phyloP scores from a whole-genome alignment of 139 green algal genomes.

The Auxenochlorella pyrenoidosa region DNA sequence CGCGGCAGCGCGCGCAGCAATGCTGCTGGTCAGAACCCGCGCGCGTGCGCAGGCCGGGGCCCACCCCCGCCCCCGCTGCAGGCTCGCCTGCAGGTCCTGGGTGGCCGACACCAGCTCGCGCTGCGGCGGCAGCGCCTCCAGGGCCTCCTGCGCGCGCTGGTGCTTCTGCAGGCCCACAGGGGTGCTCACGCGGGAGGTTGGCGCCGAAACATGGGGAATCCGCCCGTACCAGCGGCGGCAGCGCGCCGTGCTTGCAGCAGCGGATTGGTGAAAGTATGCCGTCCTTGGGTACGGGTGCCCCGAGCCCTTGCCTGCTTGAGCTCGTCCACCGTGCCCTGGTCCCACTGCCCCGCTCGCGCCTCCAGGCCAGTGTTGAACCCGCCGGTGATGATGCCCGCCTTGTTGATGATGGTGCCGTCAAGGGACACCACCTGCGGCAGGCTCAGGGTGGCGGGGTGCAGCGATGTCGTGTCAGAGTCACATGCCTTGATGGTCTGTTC shows the following conservation, averaged over 20 bases:
- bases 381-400: constrained; percentile 86
- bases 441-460: too few relatives aligned
- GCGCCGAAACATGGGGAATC: too few relatives aligned
- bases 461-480: too few relatives aligned
- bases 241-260: too few relatives aligned
- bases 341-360: constrained; percentile 70
- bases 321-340: constrained; percentile 63
- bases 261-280: too few relatives aligned
- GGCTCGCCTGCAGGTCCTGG: constrained; percentile 18
- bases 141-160: background rate
- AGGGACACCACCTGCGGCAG: constrained; percentile 70
- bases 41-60: background rate
- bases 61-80: background rate
- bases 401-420: constrained; percentile 92
- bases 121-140: background rate
- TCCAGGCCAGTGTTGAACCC: constrained; percentile 57
- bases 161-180: background rate
- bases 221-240: too few relatives aligned
- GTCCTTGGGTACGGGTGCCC: too few relatives aligned
- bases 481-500: too few relatives aligned
- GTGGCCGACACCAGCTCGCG: constrained; percentile 9
- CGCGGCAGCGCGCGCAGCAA: background rate
- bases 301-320: constrained; percentile 65
- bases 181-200: background rate
- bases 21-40: background rate